Conservation (phyloP, 176 grass and related monocot species). For the Oryza meyeriana region DNA sequence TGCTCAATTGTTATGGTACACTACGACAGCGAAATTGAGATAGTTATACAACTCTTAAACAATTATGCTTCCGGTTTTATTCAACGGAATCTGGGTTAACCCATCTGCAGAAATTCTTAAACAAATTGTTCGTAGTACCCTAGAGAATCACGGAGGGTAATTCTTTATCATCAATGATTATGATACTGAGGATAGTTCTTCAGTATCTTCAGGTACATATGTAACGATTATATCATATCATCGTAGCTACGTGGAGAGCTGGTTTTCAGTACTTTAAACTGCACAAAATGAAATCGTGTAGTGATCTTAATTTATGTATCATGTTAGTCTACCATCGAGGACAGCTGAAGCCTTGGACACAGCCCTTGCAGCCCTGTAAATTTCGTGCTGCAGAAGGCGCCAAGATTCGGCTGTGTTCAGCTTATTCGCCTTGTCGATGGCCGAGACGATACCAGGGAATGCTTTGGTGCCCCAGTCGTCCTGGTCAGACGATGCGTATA, state of each 20-base stretch:
- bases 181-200: neutral
- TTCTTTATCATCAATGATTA: neutral
- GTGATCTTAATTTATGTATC: constrained; percentile 27
- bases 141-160: constrained; percentile 2
- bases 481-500: constrained; percentile 70
- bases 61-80: neutral
- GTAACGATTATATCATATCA: neutral
- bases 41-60: neutral
- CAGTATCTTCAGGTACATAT: neutral
- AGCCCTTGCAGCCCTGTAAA: constrained; percentile 70
- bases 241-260: neutral
- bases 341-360: constrained; percentile 72
- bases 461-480: constrained; percentile 68
- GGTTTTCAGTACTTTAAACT: neutral
- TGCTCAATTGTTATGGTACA: neutral
- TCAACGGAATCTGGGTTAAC: neutral
- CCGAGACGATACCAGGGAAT: constrained; percentile 69
- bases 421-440: constrained; percentile 56
- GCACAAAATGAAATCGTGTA: neutral
- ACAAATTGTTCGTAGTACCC: neutral
- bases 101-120: neutral
- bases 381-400: constrained; percentile 67
- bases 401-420: constrained; percentile 58
- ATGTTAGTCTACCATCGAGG: constrained; percentile 67
- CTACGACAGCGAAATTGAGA: neutral